Evolutionary conservation across 257 asterid genomes (phyloP), one percentile per base, ranked within the genome.

Genomic region (Primulina eburnea): DNA sequence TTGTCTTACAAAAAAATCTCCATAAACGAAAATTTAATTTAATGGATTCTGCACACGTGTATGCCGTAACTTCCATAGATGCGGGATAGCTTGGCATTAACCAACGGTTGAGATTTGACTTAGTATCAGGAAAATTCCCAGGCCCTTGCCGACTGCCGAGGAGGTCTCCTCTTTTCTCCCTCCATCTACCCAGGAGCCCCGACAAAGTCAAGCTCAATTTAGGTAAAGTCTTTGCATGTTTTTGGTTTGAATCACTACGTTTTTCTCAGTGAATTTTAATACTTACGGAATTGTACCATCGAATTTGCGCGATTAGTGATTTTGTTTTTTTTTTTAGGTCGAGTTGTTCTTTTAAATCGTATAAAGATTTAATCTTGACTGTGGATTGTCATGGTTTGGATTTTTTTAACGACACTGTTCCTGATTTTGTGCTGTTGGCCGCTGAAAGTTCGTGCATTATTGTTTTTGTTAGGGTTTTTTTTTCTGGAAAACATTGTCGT

Each of bases 391-490:
- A 21, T 24, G 60, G 69, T 63, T 33, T 24, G 20, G 3, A 43
- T 34, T 56, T 33, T 33, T 67, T 71, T 59, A 34, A 43, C 50
- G 62, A 11, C 28, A 47, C 20, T 4, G 20, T 62, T 52, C 40
- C 38, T 52, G 8, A 20, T 20, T 40, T 30, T 34, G 50, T 58
- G 67, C 47, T 60, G 16, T 50, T 61, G 37, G 50, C 47, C 24
- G 11, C 55, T 67, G 71, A 66, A 56, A 64, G 43, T 67, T 60
- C 69, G 8, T 50, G 38, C 38, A 68, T 66, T 62, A 5, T 12
- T 65, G 43, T 66, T 30, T 30, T 18, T 21, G 24, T 67, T 68
- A 50, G 73, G 70, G 70, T 2, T 71, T 67, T 17, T 55, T 60
- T 70, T 2, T 18, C 37, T 1, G 61, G 38, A 9, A 18, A 18